Evolutionary conservation across 1,139 yeast species (phyloP), one percentile per base, ranked within the genome.

Genomic region (Geotrichum restrictum): DNA sequence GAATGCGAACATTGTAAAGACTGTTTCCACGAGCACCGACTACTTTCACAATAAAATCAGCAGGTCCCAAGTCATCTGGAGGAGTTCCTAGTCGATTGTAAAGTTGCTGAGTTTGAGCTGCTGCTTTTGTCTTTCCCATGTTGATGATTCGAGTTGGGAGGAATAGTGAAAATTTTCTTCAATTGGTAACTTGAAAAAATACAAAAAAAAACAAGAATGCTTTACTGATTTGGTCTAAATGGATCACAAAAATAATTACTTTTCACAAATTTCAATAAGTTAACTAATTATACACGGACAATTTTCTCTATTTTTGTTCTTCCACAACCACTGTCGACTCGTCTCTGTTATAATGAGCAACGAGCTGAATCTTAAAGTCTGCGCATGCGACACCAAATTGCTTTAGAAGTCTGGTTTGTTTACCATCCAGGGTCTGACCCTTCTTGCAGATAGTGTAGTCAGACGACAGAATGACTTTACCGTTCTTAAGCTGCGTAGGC

Each of bases 361-460:
- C 72, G 58, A 85, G 74, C 62, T 81, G 78, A 54, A 93, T 93
- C 69, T 83, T 88, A 72, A 91, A 93, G 67, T 88, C 91, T 49
- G 96, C 80, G 55, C 91, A 88, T 27, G 97, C 97, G 56, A 93
- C 81, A 64, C 99, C 99, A 70, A 93, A 94, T 65, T 88, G 94
- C 72, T 94, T 94, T 69, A 93, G 78, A 55, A 93, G 81, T 63
- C 93, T 79, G 32, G 98, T 95, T 73, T 94, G 95, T 66, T 88
- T 85, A 54, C 91, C 94, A 70, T 89, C 95, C 59, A 94, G 78
- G 37, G 77, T 74, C 57, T 89, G 88, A 38, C 95, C 97, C 63
- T 83, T 75, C 53, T 74, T 75, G 72, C 96, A 89, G 41, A 94
- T 96, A 49, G 78, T 77, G 69, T 80, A 88, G 49, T 94, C 95